These are phyloP conservation scores for Sphaerulina vaccinii DNA, from an alignment of 2,329 filamentous ascomycete genomes.

Conservation along the genomic window DNA sequence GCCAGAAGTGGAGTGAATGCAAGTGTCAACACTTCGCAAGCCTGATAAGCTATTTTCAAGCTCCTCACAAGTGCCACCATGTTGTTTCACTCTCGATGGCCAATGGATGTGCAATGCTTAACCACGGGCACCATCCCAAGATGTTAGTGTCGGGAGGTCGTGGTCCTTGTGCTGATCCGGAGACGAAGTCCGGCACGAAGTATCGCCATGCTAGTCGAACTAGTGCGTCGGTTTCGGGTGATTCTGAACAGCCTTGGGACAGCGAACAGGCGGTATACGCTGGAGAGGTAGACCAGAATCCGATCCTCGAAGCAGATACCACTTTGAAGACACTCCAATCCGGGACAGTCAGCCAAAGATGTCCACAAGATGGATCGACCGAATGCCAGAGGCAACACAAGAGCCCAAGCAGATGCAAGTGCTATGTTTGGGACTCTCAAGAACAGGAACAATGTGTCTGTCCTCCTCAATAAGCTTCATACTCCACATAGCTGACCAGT, in stretches of 20 bases:
- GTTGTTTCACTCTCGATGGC: not conserved
- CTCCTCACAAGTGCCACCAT: too few species aligned
- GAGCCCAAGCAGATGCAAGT: conserved; percentile 14
- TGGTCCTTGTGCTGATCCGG: not conserved
- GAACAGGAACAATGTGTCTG: conserved; percentile 18
- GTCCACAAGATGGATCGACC: conserved; percentile 14
- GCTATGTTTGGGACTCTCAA: conserved; percentile 15
- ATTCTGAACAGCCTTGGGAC: not conserved
- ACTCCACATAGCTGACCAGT: not conserved
- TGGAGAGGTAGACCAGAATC: too few species aligned
- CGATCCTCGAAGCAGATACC: too few species aligned
- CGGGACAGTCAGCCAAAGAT: not conserved
- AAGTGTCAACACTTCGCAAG: not conserved
- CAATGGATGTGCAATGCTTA: not conserved
- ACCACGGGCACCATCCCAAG: not conserved
- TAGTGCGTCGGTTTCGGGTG: not conserved
- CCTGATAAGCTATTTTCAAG: too few species aligned
- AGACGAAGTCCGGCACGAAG: not conserved
- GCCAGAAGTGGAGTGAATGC: not conserved
- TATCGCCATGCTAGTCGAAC: not conserved
- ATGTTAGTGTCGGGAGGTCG: not conserved
- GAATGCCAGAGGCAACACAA: not conserved
- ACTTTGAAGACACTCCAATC: not conserved
- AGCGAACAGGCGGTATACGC: not conserved
- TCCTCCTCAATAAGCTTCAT: not conserved